phyloP scores from a whole-genome alignment of 176 grass and related monocot species.

The Zoysia pacifica region DNA sequence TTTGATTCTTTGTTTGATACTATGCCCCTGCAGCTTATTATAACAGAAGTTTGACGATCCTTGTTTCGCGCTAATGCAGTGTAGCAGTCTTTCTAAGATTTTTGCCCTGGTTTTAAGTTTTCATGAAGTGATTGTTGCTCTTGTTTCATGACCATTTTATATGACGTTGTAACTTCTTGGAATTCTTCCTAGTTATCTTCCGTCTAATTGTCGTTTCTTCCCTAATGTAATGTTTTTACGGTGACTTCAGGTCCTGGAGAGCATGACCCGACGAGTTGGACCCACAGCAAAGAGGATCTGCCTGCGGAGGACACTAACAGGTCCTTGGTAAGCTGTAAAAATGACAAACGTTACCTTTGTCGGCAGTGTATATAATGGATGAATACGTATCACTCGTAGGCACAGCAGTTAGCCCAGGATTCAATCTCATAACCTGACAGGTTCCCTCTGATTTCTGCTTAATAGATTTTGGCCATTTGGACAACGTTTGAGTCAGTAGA shows the following conservation, averaged over 20 bases:
- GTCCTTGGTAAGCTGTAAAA: conserved; percentile 61
- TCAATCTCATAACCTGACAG: conserved; percentile 31
- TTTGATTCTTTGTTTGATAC: too few species aligned
- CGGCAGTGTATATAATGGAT: conserved; percentile 33
- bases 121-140: neutral
- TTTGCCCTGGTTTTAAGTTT: neutral
- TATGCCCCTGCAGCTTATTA: too few species aligned
- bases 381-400: conserved; percentile 34
- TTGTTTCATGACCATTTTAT: neutral
- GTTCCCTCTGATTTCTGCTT: conserved; percentile 6
- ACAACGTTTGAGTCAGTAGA: conserved; percentile 5
- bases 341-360: conserved; percentile 9
- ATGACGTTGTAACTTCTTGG: neutral
- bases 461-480: conserved; percentile 21
- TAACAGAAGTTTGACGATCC: too few species aligned
- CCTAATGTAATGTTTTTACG: conserved; percentile 12
- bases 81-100: neutral
- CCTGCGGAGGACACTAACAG: conserved; percentile 71
- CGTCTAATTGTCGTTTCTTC: neutral
- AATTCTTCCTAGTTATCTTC: neutral
- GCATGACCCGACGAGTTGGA: conserved; percentile 38
- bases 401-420: conserved; percentile 31
- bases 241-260: conserved; percentile 53
- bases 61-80: neutral
- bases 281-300: conserved; percentile 65